Percentiles rank a stretch among this genome's conserved stretches.
phyloP scores from a whole-genome alignment of 2,329 filamentous ascomycete species.

The Pyricularia pennisetigena region DNA sequence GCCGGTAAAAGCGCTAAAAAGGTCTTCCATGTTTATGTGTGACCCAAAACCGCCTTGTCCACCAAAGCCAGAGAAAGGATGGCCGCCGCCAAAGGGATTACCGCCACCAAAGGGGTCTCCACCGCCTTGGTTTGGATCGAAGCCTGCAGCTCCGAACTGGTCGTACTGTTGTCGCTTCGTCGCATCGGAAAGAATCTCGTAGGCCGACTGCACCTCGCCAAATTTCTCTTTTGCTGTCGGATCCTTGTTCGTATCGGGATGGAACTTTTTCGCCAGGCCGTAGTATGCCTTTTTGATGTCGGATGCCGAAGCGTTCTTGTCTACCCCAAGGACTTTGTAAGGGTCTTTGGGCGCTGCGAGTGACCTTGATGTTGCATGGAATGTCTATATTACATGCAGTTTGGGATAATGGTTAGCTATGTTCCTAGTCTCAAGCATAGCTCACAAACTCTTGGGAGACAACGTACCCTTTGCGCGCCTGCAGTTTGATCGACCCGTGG shows the following conservation, averaged over 20 bases:
- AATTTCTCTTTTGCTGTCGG: slow-evolving; percentile 89
- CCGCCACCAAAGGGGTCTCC: slow-evolving; percentile 26
- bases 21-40: slow-evolving; percentile 91
- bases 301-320: slow-evolving; percentile 65
- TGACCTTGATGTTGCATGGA: slow-evolving; percentile 47
- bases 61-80: slow-evolving; percentile 52
- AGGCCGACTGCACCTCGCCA: slow-evolving; percentile 82
- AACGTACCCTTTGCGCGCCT: background rate
- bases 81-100: slow-evolving; percentile 52
- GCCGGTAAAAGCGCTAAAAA: slow-evolving; percentile 79
- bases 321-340: slow-evolving; percentile 77
- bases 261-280: slow-evolving; percentile 90
- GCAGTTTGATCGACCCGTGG: background rate
- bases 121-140: slow-evolving; percentile 65
- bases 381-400: slow-evolving; percentile 26
- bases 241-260: slow-evolving; percentile 98
- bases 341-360: slow-evolving; percentile 59
- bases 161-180: slow-evolving; percentile 92
- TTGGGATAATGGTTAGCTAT: background rate
- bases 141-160: slow-evolving; percentile 78
- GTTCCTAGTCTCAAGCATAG: background rate
- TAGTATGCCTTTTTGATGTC: slow-evolving; percentile 99
- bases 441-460: background rate
- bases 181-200: slow-evolving; percentile 85
- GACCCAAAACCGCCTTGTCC: slow-evolving; percentile 46